Evolutionary conservation across 192 early-diverging fungal species (phyloP).

Genomic region (Coemansia sp.): DNA sequence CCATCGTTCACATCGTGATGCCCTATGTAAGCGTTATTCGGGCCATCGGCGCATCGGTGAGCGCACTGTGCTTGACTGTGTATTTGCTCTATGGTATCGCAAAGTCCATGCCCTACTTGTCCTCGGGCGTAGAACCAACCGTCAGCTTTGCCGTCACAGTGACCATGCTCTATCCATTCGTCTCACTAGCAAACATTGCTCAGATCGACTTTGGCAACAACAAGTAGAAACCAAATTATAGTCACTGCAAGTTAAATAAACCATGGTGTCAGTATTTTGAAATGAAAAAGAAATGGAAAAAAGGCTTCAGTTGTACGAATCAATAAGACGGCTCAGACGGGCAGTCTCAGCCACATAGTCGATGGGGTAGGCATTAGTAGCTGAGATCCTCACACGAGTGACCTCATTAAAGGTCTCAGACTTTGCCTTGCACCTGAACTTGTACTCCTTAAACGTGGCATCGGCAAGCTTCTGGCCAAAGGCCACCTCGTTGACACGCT

Average conservation of each 20-base stretch:
- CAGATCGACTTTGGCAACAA: background rate
- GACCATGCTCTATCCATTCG: constrained; percentile 1
- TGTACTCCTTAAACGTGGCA: constrained; percentile 69
- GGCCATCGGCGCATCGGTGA: background rate
- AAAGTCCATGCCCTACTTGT: constrained; percentile 9
- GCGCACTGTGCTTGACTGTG: background rate
- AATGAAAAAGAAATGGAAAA: constrained; percentile 8
- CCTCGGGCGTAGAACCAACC: background rate
- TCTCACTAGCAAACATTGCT: background rate
- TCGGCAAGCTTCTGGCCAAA: constrained; percentile 60
- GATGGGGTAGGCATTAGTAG: constrained; percentile 56
- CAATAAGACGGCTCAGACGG: constrained; percentile 55
- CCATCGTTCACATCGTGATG: background rate
- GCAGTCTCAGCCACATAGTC: constrained; percentile 64
- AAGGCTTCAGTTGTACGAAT: constrained; percentile 22
- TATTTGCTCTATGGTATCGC: background rate
- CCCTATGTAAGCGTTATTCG: background rate
- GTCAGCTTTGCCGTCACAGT: constrained; percentile 2
- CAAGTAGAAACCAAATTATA: background rate
- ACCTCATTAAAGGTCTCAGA: constrained; percentile 78
- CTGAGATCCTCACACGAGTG: constrained; percentile 55
- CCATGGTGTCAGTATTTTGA: constrained; percentile 44
- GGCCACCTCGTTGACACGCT: constrained; percentile 51
- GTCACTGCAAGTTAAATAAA: background rate
- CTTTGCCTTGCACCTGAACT: constrained; percentile 79